Evolutionary conservation across 768 basidiomycete species (phyloP).

Genomic region (Imleria badia): DNA sequence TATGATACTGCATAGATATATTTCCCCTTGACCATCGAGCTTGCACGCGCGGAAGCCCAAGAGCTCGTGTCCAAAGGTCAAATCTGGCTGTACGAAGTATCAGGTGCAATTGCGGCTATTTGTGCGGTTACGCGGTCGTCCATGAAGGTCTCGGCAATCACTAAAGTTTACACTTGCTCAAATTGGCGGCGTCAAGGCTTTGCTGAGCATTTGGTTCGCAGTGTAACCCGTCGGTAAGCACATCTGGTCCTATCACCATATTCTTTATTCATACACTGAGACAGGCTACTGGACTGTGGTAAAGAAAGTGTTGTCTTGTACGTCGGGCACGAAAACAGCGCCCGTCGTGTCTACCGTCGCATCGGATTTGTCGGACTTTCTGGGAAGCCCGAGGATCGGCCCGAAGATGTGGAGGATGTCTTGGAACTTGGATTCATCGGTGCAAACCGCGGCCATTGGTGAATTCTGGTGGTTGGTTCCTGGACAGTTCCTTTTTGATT

Average conservation of each 20-base stretch:
- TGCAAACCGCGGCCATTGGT: constrained; percentile 55
- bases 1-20: constrained; percentile 35
- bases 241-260: neutral
- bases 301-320: constrained; percentile 54
- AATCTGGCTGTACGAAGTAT: constrained; percentile 51
- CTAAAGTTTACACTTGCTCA: constrained; percentile 55
- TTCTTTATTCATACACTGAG: neutral
- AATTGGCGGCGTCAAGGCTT: constrained; percentile 46
- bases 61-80: constrained; percentile 49
- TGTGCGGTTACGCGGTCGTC: constrained; percentile 59
- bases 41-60: constrained; percentile 43
- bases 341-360: constrained; percentile 51
- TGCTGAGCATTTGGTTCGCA: constrained; percentile 51
- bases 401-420: constrained; percentile 45
- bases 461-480: constrained; percentile 4
- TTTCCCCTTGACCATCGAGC: constrained; percentile 42
- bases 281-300: constrained; percentile 41
- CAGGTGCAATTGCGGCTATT: constrained; percentile 44
- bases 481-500: neutral
- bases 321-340: constrained; percentile 51
- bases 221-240: constrained; percentile 44
- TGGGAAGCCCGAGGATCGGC: constrained; percentile 32
- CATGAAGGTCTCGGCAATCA: constrained; percentile 49
- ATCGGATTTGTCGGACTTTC: constrained; percentile 52
- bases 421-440: constrained; percentile 55